A percentile compares a stretch with the other conserved stretches of the same genome.
These are phyloP conservation scores for Colletotrichum sp. DNA, from an alignment of 2,329 filamentous ascomycete genomes.

Conservation along the genomic window DNA sequence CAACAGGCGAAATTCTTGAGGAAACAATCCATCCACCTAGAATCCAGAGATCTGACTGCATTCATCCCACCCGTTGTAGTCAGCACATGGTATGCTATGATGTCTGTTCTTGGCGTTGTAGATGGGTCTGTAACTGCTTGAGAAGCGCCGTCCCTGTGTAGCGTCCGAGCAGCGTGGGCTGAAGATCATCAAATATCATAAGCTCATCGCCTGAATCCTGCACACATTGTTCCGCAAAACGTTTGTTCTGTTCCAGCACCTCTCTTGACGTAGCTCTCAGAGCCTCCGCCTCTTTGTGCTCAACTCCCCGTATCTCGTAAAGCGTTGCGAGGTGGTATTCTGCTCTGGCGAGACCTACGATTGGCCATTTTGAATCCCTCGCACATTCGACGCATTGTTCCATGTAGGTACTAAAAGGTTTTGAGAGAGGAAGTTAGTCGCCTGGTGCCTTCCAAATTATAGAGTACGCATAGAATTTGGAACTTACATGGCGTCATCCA, in stretches of 20 bases:
- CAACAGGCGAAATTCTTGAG: no score
- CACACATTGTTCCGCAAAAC: not conserved
- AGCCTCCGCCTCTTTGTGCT: fast-evolving
- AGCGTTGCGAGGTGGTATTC: not conserved
- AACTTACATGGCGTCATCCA: not conserved
- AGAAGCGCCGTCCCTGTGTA: not conserved
- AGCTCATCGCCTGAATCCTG: not conserved
- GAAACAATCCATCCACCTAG: no score
- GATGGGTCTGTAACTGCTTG: not conserved
- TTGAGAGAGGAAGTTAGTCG: fast-evolving
- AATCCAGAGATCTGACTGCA: not conserved
- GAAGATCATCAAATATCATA: not conserved
- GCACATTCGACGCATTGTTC: not conserved
- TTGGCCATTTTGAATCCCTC: fast-evolving
- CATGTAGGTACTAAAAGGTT: not conserved
- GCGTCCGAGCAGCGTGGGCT: not conserved
- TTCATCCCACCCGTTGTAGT: not conserved
- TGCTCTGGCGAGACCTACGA: not conserved
- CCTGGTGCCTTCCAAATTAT: fast-evolving
- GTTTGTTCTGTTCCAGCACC: not conserved
- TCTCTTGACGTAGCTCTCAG: fast-evolving
- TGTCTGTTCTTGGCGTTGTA: fast-evolving
- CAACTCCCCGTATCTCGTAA: not conserved
- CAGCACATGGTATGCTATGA: fast-evolving
- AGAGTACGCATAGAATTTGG: fast-evolving